Conservation (phyloP, 192 early-diverging fungal species). For the Coemansia sp. region DNA sequence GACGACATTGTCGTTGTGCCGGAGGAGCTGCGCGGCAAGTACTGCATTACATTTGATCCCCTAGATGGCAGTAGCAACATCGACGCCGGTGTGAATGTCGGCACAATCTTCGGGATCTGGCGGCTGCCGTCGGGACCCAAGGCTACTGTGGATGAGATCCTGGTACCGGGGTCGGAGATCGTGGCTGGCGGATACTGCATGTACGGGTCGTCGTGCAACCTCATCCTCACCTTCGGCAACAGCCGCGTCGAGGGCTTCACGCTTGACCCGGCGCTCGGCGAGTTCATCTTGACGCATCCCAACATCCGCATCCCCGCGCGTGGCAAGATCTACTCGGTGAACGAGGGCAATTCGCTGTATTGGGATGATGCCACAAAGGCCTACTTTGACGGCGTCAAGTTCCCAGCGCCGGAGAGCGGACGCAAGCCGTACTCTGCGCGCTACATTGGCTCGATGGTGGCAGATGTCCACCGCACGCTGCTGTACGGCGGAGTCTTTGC, state of each 20-base stretch:
- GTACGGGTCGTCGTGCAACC: conserved; percentile 88
- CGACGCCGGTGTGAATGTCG: conserved; percentile 96
- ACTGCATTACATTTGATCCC: conserved; percentile 97
- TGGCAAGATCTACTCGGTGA: conserved; percentile 97
- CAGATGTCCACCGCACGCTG: conserved; percentile 95
- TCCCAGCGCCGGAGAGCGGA: conserved; percentile 65
- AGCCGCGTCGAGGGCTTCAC: conserved; percentile 91
- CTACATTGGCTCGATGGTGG: conserved; percentile 98
- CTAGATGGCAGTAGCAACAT: conserved; percentile 98
- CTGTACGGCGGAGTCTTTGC: conserved; percentile 90
- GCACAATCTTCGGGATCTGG: conserved; percentile 99
- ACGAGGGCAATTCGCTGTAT: conserved; percentile 93
- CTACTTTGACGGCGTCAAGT: conserved; percentile 90
- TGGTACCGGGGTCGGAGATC: conserved; percentile 88
- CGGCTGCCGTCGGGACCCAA: conserved; percentile 59
- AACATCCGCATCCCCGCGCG: conserved; percentile 70
- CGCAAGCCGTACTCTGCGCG: conserved; percentile 88
- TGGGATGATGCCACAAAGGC: conserved; percentile 84
- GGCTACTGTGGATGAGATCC: conserved; percentile 70
- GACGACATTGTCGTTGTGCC: conserved; percentile 91
- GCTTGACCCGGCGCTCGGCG: conserved; percentile 93
- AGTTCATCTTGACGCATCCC: conserved; percentile 98
- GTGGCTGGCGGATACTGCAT: conserved; percentile 96
- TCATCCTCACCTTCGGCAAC: conserved; percentile 75
- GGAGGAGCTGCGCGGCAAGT: conserved; percentile 75